Conservation (phyloP, 1,284 basidiomycete genomes). For the Rhodotorula sp. region DNA sequence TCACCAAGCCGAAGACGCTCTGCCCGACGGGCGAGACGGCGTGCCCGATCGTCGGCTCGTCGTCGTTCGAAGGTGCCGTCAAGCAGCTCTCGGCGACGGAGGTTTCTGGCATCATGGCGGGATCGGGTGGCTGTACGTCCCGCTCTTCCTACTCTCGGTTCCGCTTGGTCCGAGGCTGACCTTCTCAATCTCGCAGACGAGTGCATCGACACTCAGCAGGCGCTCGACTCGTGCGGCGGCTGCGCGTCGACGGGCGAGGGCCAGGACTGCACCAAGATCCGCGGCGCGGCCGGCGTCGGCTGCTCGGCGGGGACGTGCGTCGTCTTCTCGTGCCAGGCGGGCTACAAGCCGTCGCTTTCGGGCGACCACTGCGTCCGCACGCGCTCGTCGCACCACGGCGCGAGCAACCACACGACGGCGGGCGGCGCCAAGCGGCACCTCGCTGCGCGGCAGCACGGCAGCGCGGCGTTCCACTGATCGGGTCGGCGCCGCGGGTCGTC, state of each 20-base stretch:
- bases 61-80: conserved; percentile 29
- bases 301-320: conserved; percentile 38
- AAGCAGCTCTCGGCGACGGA: conserved; percentile 25
- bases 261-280: conserved; percentile 68
- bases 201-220: conserved; percentile 52
- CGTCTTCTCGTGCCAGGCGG: conserved; percentile 49
- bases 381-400: conserved; percentile 4
- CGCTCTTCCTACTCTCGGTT: neutral
- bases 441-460: conserved; percentile 11
- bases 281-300: conserved; percentile 66
- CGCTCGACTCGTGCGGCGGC: conserved; percentile 65
- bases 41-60: conserved; percentile 43
- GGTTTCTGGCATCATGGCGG: conserved; percentile 5
- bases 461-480: neutral
- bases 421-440: conserved; percentile 17
- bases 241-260: conserved; percentile 66
- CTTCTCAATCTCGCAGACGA: conserved; percentile 44
- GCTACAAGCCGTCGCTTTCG: conserved; percentile 40
- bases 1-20: conserved; percentile 18
- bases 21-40: conserved; percentile 42
- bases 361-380: conserved; percentile 28
- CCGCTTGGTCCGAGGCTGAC: neutral
- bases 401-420: neutral
- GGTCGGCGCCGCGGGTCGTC: neutral
- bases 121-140: conserved; percentile 47